Conservation (phyloP, 2,329 filamentous ascomycete species). For the Diplodia scrobiculata region DNA sequence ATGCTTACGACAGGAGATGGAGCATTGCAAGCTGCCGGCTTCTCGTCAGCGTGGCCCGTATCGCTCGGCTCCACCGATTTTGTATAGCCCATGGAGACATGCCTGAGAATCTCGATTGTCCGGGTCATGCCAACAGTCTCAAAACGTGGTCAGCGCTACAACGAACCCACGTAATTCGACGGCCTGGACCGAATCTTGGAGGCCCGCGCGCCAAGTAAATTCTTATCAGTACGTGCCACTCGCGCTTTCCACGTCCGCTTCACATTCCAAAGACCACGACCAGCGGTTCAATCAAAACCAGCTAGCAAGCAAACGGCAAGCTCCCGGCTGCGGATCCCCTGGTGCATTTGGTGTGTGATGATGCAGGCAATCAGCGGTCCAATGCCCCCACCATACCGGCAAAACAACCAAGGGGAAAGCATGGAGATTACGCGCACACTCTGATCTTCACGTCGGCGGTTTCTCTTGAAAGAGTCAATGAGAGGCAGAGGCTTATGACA, state of each 20-base stretch:
- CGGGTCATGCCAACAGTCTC: too few species aligned
- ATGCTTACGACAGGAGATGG: too few species aligned
- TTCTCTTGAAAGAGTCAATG: background rate
- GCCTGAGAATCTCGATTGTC: too few species aligned
- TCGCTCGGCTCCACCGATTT: too few species aligned
- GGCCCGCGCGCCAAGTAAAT: background rate
- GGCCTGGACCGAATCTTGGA: too few species aligned
- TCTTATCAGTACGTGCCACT: constrained; percentile 16
- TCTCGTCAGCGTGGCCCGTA: too few species aligned
- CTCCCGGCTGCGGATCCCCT: background rate
- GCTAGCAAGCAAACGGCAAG: constrained; percentile 8
- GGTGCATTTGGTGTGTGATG: background rate
- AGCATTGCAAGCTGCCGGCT: too few species aligned
- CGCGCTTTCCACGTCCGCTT: background rate
- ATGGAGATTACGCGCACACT: background rate
- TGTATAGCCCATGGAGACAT: too few species aligned
- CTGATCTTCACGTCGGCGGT: background rate
- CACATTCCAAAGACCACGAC: background rate
- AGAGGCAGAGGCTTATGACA: constrained; percentile 2
- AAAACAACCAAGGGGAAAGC: background rate
- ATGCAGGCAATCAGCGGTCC: background rate
- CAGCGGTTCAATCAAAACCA: background rate
- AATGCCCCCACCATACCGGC: background rate
- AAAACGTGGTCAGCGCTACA: too few species aligned
- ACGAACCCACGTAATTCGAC: too few species aligned